These are phyloP conservation scores for Botrytis fabae DNA, from an alignment of 2,329 filamentous ascomycete species.

Conservation along the genomic window DNA sequence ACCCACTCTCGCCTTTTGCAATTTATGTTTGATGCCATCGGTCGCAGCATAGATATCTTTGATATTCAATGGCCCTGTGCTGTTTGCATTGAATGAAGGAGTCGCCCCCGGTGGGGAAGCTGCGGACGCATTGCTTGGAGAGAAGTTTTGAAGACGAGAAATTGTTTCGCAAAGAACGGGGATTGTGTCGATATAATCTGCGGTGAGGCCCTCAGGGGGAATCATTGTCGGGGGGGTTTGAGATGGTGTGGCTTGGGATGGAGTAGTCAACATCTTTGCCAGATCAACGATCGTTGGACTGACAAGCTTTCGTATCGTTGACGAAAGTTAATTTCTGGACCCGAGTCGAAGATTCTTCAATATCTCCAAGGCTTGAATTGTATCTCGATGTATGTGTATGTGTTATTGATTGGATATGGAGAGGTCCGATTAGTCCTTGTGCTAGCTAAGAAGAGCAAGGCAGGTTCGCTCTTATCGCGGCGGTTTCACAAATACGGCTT, in stretches of 20 bases:
- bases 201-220: conserved; percentile 65
- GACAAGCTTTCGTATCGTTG: conserved; percentile 22
- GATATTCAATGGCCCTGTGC: conserved; percentile 39
- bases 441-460: conserved; percentile 14
- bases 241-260: conserved; percentile 33
- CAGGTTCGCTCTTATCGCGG: conserved; percentile 26
- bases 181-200: conserved; percentile 82
- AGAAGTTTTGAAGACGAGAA: conserved; percentile 62
- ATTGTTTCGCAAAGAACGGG: conserved; percentile 80
- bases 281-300: not conserved
- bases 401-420: conserved; percentile 18
- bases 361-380: not conserved
- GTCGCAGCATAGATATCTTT: conserved; percentile 81
- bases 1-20: conserved; percentile 73
- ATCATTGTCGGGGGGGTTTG: conserved; percentile 41
- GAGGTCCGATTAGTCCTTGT: conserved; percentile 3
- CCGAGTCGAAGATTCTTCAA: conserved; percentile 3
- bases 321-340: not conserved
- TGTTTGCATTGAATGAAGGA: conserved; percentile 42
- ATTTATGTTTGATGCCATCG: conserved; percentile 76
- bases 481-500: conserved; percentile 16
- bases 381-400: conserved; percentile 24
- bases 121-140: conserved; percentile 41
- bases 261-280: conserved; percentile 31
- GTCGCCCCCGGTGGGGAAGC: conserved; percentile 38